phyloP scores from a whole-genome alignment of 1,284 basidiomycete genomes.

The Coniferiporia weirii region DNA sequence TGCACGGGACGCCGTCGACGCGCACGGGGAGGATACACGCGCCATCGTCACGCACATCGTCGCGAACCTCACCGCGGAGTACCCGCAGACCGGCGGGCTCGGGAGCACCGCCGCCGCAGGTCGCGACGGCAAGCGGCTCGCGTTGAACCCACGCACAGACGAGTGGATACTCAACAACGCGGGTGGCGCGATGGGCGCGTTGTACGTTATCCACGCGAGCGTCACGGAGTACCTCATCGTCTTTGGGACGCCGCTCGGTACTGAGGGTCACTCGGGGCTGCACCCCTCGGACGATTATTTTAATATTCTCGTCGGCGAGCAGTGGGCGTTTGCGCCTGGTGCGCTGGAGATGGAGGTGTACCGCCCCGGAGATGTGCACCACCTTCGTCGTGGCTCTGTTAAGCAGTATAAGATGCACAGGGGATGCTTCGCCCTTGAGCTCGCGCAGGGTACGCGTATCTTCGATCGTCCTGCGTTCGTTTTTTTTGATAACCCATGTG shows the following conservation, averaged over 20 bases:
- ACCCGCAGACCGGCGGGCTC: conserved; percentile 38
- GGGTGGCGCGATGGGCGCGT: conserved; percentile 96
- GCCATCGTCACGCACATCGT: conserved; percentile 77
- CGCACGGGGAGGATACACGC: conserved; percentile 54
- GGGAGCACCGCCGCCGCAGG: not conserved
- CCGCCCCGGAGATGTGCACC: conserved; percentile 77
- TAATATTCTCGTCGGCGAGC: conserved; percentile 89
- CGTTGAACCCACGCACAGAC: conserved; percentile 56
- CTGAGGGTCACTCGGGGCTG: conserved; percentile 91
- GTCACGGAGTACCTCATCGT: conserved; percentile 94
- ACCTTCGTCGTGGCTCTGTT: conserved; percentile 74
- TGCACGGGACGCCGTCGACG: conserved; percentile 63
- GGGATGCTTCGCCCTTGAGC: conserved; percentile 93
- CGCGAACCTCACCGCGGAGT: conserved; percentile 63
- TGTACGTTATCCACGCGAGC: conserved; percentile 95
- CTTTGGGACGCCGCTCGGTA: conserved; percentile 94
- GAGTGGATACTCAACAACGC: conserved; percentile 99
- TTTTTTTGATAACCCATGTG: not conserved
- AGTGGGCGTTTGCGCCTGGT: conserved; percentile 87
- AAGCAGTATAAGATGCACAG: conserved; percentile 99
- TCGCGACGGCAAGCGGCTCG: conserved; percentile 33
- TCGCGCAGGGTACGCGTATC: conserved; percentile 78
- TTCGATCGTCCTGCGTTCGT: conserved; percentile 3
- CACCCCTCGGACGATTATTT: conserved; percentile 99
- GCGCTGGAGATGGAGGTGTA: conserved; percentile 82